These are phyloP conservation scores for Exidia glandulosa DNA, from an alignment of 768 basidiomycete genomes.

Conservation along the genomic window DNA sequence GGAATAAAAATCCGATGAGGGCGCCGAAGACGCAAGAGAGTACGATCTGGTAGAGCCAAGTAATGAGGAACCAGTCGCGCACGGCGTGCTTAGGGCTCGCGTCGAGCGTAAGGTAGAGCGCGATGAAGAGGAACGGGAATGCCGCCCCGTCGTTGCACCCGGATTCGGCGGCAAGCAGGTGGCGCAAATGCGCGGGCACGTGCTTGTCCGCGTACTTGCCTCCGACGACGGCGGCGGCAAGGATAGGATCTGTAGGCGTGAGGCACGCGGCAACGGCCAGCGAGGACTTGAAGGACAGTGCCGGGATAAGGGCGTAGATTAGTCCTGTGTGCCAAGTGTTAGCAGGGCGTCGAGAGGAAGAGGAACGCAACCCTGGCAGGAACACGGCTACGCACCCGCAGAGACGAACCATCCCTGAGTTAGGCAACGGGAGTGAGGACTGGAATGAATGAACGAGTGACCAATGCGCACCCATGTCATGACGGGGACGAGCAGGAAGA, in stretches of 20 bases:
- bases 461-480: slow-evolving; percentile 65
- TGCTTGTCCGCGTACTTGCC: slow-evolving; percentile 98
- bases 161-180: slow-evolving; percentile 18
- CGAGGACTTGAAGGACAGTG: slow-evolving; percentile 78
- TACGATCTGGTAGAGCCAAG: slow-evolving; percentile 80
- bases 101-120: slow-evolving; percentile 79
- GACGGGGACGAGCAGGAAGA: slow-evolving; percentile 71
- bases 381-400: slow-evolving; percentile 23
- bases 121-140: slow-evolving; percentile 85
- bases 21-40: slow-evolving; percentile 68
- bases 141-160: slow-evolving; percentile 82
- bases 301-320: slow-evolving; percentile 86
- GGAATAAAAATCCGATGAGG: slow-evolving; percentile 63
- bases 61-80: slow-evolving; percentile 75
- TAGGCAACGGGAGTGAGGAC: neutral
- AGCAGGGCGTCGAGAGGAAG: too few species aligned
- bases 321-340: too few species aligned
- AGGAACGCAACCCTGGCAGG: too few species aligned
- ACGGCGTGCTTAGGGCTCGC: slow-evolving; percentile 48
- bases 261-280: slow-evolving; percentile 87
- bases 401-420: slow-evolving; percentile 87
- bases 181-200: slow-evolving; percentile 73
- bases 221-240: slow-evolving; percentile 83
- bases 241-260: slow-evolving; percentile 89
- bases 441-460: neutral